Conservation (phyloP, 768 basidiomycete species). For the Leccinum subtestaceum region DNA sequence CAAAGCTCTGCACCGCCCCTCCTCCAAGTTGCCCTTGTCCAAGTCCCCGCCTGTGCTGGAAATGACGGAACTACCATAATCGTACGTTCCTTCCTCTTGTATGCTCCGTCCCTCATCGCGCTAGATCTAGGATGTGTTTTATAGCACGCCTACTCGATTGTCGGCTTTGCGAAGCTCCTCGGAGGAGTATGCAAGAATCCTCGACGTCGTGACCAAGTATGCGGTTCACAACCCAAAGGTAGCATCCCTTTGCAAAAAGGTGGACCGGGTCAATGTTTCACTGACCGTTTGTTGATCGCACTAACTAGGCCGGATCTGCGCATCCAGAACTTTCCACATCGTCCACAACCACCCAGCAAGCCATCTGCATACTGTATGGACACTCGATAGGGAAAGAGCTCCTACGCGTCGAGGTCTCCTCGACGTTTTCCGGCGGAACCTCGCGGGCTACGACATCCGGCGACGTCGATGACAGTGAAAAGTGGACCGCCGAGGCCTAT, state of each 20-base stretch:
- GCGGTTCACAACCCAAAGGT: conserved; percentile 90
- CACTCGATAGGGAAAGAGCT: conserved; percentile 79
- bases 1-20: no score
- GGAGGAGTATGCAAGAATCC: conserved; percentile 88
- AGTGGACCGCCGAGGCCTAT: conserved; percentile 72
- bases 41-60: conserved; percentile 63
- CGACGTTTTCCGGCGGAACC: conserved; percentile 23
- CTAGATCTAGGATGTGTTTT: conserved; percentile 94
- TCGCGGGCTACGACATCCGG: conserved; percentile 14
- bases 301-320: conserved; percentile 59
- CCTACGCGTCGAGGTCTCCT: conserved; percentile 42
- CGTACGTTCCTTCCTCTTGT: conserved; percentile 41
- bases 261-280: conserved; percentile 20
- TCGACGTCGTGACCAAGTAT: conserved; percentile 91
- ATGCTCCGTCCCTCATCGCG: not conserved
- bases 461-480: conserved; percentile 36
- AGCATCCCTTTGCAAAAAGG: conserved; percentile 92
- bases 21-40: no score
- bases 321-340: conserved; percentile 83
- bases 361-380: conserved; percentile 81
- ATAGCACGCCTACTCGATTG: conserved; percentile 85
- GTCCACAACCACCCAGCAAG: conserved; percentile 57
- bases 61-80: conserved; percentile 92
- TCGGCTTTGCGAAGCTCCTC: conserved; percentile 79
- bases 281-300: conserved; percentile 5